Base-by-base conservation (phyloP, 2,329 filamentous ascomycete genomes). In the Hortaea sp. region DNA sequence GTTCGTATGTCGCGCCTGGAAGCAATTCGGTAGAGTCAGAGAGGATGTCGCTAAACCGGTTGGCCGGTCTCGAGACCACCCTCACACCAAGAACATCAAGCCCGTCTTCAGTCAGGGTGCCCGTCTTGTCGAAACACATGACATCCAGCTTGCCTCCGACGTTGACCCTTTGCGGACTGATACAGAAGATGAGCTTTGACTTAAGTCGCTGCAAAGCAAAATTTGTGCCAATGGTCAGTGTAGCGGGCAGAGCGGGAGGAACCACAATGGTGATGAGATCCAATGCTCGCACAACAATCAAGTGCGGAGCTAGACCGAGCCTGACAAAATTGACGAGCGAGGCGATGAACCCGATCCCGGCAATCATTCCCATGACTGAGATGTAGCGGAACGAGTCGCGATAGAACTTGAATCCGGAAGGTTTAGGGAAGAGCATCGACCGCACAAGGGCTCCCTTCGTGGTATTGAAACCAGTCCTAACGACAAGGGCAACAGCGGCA, bases 251-350 rank as follows among this genome's bases (percentile, higher is more conserved):
- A 6, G 92, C 92, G 12, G 92, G 92, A 11, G 92, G 92, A 0
- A 98, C 92, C 7, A 97, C 89, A 52, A 98, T 98, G 1, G 92
- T 98, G 57, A 98, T 95, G 46, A 98, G 69, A 69, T 98, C 92
- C 40, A 98, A 73, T 0, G 92, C 92, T 57, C 92, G 81, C 20
- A 97, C 82, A 51, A 98, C 78, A 51, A 98, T 95, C 42, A 95
- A 69, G 64, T 94, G 85, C 86, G 87, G 94, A 20, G 82, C 81
- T 42, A 98, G 72, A 43, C 79, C 81, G 10, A 98, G 75, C 37
- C 85, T 81, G 44, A 98, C 71, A 63, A 98, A 98, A 65, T 98
- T 98, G 66, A 94, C 71, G 56, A 98, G 84, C 0, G 92, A 97
- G 1, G 84, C 88, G 20, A 89, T 71, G 61, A 98, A 98, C 0